Base-by-base conservation (phyloP, 805 yeast species). In the Saccharomycopsis selenospora region DNA sequence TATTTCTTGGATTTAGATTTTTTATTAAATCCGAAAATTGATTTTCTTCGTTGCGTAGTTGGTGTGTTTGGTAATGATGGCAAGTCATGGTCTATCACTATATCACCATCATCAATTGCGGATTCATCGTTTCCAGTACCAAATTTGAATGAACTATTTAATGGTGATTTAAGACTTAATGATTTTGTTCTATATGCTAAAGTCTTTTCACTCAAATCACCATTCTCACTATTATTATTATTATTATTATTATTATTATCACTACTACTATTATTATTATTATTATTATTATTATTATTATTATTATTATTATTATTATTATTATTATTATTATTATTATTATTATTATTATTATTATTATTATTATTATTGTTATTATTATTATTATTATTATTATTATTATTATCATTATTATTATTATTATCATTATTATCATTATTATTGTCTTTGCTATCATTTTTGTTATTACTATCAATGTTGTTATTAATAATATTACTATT, bases 21-120 rank as follows among this genome's bases (percentile, higher is more conserved):
- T 20, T 50, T 50, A 17, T 38, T 43, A 38, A 46, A 46, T 8
- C 53, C 53, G 42, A 50, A 50, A 22, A 50, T 46, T n/a, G 50
- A 46, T 30, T 46, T 50, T 28, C 53, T 24, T 42, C 47, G 46
- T 23, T 23, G 28, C 13, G 22, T 14, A 27, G 29, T 10, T 41
- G 25, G n/a, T 24, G 17, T 14, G 22, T 33, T 6, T 38, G 42
- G 14, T 5, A 7, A 14, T 11, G 4, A 22, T 17, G 8, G 24
- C 36, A 13, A 24, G 20, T 23, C 30, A 27, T 18, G 10, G 11
- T 23, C 26, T 4, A n/a, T 10, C 25, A 2, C 33, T 10, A 2
- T 18, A 18, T 40, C n/a, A 14, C 6, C 18, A 36, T 24, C 33
- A 2, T 18, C 23, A 6, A n/a, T 28, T 13, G 36, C 40, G 4